Evolutionary conservation across 225 moss, liverwort and hornwort species (phyloP).

Genomic region (Polytrichum formosum): DNA sequence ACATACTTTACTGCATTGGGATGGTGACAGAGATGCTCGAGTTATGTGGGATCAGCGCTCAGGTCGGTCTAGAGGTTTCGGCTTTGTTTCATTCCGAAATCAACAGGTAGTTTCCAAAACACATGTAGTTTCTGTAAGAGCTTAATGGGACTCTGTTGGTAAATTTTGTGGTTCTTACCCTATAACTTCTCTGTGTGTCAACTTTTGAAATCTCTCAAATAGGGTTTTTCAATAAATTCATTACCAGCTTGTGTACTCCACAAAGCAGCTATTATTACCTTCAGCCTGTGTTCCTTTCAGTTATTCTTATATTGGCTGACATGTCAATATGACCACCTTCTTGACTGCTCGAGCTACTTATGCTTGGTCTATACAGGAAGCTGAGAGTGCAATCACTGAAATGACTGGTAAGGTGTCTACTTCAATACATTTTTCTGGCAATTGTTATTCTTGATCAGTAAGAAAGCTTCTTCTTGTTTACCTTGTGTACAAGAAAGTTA

Average conservation of each 20-base stretch:
- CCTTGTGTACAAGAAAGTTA: too few species aligned
- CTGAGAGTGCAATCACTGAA: conserved; percentile 55
- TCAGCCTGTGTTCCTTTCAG: conserved; percentile 12
- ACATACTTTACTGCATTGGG: conserved; percentile 23
- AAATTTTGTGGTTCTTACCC: too few species aligned
- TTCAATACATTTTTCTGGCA: conserved; percentile 6
- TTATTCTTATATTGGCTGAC: conserved; percentile 7
- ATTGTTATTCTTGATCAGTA: too few species aligned
- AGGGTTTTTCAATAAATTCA: not conserved
- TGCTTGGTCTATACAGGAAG: conserved; percentile 53
- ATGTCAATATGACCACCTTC: conserved; percentile 2
- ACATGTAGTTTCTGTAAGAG: too few species aligned
- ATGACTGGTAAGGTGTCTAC: conserved; percentile 52
- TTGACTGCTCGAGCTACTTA: conserved; percentile 7
- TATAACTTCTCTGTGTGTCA: too few species aligned
- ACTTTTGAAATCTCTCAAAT: not conserved
- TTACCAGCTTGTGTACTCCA: not conserved
- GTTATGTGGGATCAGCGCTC: conserved; percentile 99
- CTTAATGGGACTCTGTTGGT: too few species aligned
- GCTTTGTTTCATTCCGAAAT: conserved; percentile 99
- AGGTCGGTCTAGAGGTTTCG: conserved; percentile 99
- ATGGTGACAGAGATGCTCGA: conserved; percentile 75
- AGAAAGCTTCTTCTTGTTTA: too few species aligned
- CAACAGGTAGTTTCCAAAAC: conserved; percentile 79
- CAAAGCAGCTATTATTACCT: not conserved